phyloP scores from a whole-genome alignment of 1,284 basidiomycete species.

The Sanghuangporus sanghuang region DNA sequence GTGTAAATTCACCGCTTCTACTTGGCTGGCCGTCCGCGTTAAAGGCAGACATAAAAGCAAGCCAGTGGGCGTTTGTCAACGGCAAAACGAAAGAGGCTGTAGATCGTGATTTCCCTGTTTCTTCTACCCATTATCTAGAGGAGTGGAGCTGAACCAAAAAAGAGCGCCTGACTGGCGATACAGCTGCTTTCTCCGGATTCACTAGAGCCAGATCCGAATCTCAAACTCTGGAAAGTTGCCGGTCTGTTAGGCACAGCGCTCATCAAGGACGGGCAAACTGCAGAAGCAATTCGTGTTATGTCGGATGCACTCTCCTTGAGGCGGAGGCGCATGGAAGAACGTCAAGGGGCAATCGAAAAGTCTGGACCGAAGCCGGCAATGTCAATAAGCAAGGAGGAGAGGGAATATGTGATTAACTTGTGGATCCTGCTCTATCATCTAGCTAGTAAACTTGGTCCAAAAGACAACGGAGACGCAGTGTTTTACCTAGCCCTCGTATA shows the following conservation, averaged over 20 bases:
- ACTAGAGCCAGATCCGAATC: background rate
- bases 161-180: background rate
- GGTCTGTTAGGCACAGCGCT: background rate
- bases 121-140: background rate
- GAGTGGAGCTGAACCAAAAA: background rate
- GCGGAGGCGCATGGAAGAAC: background rate
- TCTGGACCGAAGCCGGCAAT: background rate
- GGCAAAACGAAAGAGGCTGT: background rate
- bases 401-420: background rate
- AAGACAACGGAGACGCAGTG: background rate
- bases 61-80: background rate
- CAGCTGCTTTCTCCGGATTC: background rate
- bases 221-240: background rate
- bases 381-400: background rate
- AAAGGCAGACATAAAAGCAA: background rate
- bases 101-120: background rate
- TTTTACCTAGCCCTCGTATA: background rate
- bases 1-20: background rate
- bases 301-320: background rate
- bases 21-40: background rate
- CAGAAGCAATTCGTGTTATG: background rate
- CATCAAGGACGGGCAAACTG: background rate
- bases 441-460: background rate
- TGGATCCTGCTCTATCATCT: background rate
- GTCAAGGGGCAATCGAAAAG: background rate